Evolutionary conservation across 495 filamentous ascomycete genomes (phyloP).

Genomic region (Lasiosphaeria hispida): DNA sequence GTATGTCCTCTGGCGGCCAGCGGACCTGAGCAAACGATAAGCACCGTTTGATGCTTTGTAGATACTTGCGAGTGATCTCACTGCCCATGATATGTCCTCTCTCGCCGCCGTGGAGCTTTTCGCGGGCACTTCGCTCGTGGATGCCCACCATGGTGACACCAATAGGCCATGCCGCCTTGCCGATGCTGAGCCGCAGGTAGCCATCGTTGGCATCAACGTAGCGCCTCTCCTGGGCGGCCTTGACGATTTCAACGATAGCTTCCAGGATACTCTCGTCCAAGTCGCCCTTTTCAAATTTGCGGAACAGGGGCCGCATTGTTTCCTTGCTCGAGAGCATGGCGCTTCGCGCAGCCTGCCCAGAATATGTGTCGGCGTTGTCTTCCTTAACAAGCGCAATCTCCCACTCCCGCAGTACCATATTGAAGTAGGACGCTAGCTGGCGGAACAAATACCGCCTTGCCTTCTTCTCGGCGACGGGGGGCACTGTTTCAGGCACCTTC

Average conservation of each 20-base stretch:
- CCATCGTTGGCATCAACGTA: slow-evolving; percentile 98
- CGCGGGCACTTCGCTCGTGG: slow-evolving; percentile 90
- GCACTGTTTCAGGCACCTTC: slow-evolving; percentile 67
- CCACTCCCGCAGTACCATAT: slow-evolving; percentile 89
- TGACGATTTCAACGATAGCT: slow-evolving; percentile 89
- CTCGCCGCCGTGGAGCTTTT: slow-evolving; percentile 90
- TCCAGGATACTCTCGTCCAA: slow-evolving; percentile 75
- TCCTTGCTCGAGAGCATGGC: slow-evolving; percentile 79
- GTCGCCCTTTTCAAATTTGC: slow-evolving; percentile 76
- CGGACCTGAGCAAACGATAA: slow-evolving; percentile 94
- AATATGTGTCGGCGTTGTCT: slow-evolving; percentile 66
- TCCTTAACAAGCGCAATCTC: slow-evolving; percentile 70
- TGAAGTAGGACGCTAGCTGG: slow-evolving; percentile 90
- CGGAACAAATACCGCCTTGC: slow-evolving; percentile 68
- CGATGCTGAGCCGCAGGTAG: slow-evolving; percentile 88
- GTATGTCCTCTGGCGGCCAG: slow-evolving; percentile 89
- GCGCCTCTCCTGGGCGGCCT: slow-evolving; percentile 79
- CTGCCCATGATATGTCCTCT: slow-evolving; percentile 96
- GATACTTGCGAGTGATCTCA: slow-evolving; percentile 88
- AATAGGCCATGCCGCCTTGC: slow-evolving; percentile 98
- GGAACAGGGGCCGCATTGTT: slow-evolving; percentile 88
- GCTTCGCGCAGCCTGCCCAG: slow-evolving; percentile 71
- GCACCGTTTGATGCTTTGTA: slow-evolving; percentile 97
- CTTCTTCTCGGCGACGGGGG: slow-evolving; percentile 50
- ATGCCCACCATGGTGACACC: slow-evolving; percentile 99